These are phyloP conservation scores for Prunus kanzakura DNA, from an alignment of 306 rosid genomes.

Conservation along the genomic window DNA sequence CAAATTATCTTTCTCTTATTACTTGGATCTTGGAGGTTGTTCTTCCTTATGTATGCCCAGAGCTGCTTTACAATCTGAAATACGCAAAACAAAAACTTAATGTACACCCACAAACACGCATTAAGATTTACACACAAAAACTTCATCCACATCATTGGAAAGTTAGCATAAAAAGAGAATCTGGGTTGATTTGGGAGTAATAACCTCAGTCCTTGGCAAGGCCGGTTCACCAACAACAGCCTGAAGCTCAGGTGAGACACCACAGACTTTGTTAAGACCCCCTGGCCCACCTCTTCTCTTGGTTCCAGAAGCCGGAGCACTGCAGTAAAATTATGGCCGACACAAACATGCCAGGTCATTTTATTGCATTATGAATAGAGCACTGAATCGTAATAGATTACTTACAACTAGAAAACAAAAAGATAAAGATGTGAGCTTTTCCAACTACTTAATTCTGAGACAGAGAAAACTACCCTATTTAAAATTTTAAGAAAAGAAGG, in stretches of 20 bases:
- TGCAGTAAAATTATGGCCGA: slow-evolving; percentile 20
- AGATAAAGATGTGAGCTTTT: neutral
- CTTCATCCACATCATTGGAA: neutral
- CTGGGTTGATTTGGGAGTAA: neutral
- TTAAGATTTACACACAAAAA: neutral
- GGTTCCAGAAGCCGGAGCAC: slow-evolving; percentile 43
- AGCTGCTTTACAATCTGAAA: slow-evolving; percentile 85
- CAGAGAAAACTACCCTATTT: neutral
- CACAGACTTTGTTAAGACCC: slow-evolving; percentile 74
- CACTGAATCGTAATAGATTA: neutral
- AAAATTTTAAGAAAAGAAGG: neutral
- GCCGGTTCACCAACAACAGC: slow-evolving; percentile 68
- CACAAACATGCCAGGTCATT: slow-evolving; percentile 13
- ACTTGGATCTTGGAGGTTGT: slow-evolving; percentile 89
- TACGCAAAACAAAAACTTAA: slow-evolving; percentile 4
- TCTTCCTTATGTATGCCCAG: slow-evolving; percentile 90
- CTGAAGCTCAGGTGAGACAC: slow-evolving; percentile 77
- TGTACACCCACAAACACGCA: neutral
- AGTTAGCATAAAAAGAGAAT: neutral
- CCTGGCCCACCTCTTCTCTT: slow-evolving; percentile 79
- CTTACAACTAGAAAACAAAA: neutral
- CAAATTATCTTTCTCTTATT: slow-evolving; percentile 87
- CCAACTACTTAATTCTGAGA: neutral
- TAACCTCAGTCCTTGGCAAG: slow-evolving; percentile 77
- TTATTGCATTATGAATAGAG: neutral